Conservation (phyloP, 2,329 filamentous ascomycete species). For the Nigrospora sphaerica region DNA sequence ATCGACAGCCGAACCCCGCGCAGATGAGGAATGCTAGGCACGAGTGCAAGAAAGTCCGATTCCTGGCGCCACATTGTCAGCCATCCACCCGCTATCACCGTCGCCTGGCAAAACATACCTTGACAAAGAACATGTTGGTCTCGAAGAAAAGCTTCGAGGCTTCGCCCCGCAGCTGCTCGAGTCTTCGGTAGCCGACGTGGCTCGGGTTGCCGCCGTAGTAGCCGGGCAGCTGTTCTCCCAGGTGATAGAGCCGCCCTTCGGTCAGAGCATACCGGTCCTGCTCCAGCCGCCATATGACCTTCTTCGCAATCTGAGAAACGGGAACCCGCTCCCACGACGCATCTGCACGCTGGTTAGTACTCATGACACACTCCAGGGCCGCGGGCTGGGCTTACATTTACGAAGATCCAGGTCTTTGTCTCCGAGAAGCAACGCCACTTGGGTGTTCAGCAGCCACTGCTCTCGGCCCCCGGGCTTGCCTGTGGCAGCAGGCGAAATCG, state of each 20-base stretch:
- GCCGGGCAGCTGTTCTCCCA: conserved; percentile 44
- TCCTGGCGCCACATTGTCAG: conserved; percentile 32
- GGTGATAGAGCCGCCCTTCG: conserved; percentile 39
- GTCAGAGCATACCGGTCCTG: conserved; percentile 49
- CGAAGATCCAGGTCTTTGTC: conserved; percentile 56
- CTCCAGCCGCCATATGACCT: conserved; percentile 52
- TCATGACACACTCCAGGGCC: no score
- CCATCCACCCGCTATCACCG: background rate
- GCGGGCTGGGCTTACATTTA: conserved; percentile 40
- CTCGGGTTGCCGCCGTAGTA: conserved; percentile 43
- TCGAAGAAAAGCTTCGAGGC: conserved; percentile 47
- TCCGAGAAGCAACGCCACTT: conserved; percentile 56
- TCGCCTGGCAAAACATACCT: conserved; percentile 33
- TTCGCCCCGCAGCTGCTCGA: conserved; percentile 38
- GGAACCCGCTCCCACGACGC: conserved; percentile 51
- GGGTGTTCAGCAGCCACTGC: conserved; percentile 59
- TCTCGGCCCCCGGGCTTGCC: conserved; percentile 51
- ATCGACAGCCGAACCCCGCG: conserved; percentile 47
- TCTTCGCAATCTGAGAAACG: conserved; percentile 47
- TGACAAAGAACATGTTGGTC: conserved; percentile 61
- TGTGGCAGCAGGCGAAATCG: conserved; percentile 46
- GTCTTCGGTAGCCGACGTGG: conserved; percentile 32
- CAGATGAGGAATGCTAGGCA: conserved; percentile 52
- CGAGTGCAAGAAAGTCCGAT: conserved; percentile 53
- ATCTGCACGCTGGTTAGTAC: conserved; percentile 28